Conservation (phyloP, 2,329 filamentous ascomycete genomes). For the Aspergillus neotritici region DNA sequence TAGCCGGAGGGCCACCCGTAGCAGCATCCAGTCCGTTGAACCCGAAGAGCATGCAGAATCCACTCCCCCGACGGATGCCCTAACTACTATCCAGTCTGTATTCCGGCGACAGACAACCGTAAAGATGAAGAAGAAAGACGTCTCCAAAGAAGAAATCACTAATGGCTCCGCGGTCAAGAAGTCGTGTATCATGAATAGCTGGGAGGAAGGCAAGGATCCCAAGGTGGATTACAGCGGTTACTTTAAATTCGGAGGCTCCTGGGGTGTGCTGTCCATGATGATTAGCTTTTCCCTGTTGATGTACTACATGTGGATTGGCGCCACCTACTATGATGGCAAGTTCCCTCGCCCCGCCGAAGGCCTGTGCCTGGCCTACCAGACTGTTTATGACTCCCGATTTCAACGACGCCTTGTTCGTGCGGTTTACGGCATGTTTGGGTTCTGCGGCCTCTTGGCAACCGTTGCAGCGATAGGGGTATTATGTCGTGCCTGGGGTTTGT, state of each 20-base stretch:
- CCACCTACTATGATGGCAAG: constrained; percentile 83
- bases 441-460: no score
- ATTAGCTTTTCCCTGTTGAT: constrained; percentile 86
- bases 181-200: constrained; percentile 35
- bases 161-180: constrained; percentile 18
- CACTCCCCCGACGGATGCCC: constrained; percentile 19
- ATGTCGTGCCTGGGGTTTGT: no score
- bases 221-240: constrained; percentile 47
- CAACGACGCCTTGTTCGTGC: no score
- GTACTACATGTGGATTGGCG: constrained; percentile 99
- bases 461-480: no score
- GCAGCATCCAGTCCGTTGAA: constrained; percentile 33
- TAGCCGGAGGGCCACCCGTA: constrained; percentile 40
- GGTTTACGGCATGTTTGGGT: no score
- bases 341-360: constrained; percentile 62
- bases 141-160: constrained; percentile 17
- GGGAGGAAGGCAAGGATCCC: constrained; percentile 38
- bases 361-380: no score
- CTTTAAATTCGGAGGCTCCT: constrained; percentile 79
- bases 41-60: constrained; percentile 26
- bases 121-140: constrained; percentile 25
- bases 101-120: constrained; percentile 27
- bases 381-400: no score
- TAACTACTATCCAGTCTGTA: constrained; percentile 19
- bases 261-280: constrained; percentile 81